phyloP scores from a whole-genome alignment of 345 rosid species.

The Brassica cretica region DNA sequence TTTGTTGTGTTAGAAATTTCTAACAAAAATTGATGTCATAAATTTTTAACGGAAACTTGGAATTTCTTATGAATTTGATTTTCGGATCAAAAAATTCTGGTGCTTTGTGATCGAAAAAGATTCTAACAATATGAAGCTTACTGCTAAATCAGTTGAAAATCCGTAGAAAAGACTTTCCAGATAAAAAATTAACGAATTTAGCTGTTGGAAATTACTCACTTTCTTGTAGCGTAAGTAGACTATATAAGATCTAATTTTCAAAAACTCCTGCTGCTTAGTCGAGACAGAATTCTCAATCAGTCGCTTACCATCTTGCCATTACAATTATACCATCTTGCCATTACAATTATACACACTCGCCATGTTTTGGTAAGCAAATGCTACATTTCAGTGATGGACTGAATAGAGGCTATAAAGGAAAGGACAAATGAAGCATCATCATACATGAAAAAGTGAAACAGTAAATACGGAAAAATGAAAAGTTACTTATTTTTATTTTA shows the following conservation, averaged over 20 bases:
- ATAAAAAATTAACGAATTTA: too few species aligned
- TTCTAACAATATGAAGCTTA: background rate
- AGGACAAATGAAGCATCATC: slow-evolving; percentile 16
- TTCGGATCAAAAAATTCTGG: too few species aligned
- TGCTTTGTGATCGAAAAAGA: too few species aligned
- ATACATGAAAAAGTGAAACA: slow-evolving; percentile 1
- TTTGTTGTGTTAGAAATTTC: too few species aligned
- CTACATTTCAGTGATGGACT: background rate
- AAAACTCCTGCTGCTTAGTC: background rate
- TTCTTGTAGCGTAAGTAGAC: background rate
- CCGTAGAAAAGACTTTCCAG: too few species aligned
- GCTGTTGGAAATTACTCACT: background rate
- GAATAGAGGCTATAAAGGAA: background rate
- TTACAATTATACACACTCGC: background rate
- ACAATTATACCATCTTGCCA: background rate
- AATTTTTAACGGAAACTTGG: too few species aligned
- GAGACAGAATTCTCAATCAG: background rate
- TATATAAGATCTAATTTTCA: background rate
- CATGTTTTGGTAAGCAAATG: background rate
- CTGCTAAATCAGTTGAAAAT: background rate
- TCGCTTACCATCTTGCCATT: background rate
- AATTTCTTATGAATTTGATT: too few species aligned
- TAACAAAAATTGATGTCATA: too few species aligned
- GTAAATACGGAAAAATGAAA: background rate
- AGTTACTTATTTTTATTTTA: slow-evolving; percentile 5